phyloP scores from a whole-genome alignment of 352 stramenopile species.

The Phytophthora multivora region DNA sequence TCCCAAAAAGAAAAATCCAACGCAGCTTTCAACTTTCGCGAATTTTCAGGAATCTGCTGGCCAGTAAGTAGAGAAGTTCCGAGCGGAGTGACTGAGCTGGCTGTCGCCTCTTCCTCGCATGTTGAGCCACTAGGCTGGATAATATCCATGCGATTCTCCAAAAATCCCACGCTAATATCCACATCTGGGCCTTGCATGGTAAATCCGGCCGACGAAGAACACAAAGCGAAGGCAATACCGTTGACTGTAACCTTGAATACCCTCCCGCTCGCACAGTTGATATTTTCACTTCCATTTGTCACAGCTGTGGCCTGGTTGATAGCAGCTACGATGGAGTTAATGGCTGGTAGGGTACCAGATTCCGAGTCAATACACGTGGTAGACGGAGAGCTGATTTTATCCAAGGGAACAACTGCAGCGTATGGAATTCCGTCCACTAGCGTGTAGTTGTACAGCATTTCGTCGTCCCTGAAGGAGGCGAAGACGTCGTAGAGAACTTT shows the following conservation, averaged over 20 bases:
- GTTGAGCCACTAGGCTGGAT: background rate
- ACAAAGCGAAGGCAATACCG: constrained; percentile 5
- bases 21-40: constrained; percentile 12
- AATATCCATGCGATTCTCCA: background rate
- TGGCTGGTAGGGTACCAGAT: constrained; percentile 6
- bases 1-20: constrained; percentile 22
- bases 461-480: constrained; percentile 18
- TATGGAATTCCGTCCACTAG: constrained; percentile 30
- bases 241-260: constrained; percentile 18
- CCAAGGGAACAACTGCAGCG: constrained; percentile 4
- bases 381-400: background rate
- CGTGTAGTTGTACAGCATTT: constrained; percentile 27
- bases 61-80: constrained; percentile 16
- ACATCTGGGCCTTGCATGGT: constrained; percentile 18
- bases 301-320: constrained; percentile 12
- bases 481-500: constrained; percentile 36
- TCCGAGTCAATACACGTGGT: constrained; percentile 19
- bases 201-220: constrained; percentile 17
- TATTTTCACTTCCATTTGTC: background rate
- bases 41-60: background rate
- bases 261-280: background rate
- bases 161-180: constrained; percentile 16
- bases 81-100: constrained; percentile 7
- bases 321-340: constrained; percentile 12
- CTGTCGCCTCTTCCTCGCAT: background rate